These are phyloP conservation scores for Amborella trichopoda DNA, from an alignment of 164 flowering plant species.

Conservation along the genomic window DNA sequence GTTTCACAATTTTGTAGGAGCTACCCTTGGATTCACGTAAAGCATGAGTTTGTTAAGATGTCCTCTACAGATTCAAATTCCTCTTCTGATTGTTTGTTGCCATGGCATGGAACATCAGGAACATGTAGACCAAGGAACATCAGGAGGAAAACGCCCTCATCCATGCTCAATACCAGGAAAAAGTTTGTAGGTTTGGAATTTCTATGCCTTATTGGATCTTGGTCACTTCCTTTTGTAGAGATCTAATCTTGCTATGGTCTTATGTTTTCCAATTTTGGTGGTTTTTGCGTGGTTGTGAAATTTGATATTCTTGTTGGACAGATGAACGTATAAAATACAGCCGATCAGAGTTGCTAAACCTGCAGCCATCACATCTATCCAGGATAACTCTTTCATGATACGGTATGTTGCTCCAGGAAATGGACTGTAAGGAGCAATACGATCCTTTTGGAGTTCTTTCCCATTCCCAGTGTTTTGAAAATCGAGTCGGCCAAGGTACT, in stretches of 20 bases:
- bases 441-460: not conserved
- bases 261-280: not conserved
- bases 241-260: not conserved
- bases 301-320: slow-evolving; percentile 13
- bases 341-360: slow-evolving; percentile 50
- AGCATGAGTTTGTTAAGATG: slow-evolving; percentile 42
- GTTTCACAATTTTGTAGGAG: slow-evolving; percentile 28
- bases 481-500: not conserved
- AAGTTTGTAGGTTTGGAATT: too few relatives aligned
- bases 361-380: slow-evolving; percentile 29
- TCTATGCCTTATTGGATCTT: not conserved
- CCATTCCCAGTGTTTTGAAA: not conserved
- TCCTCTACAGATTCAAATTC: slow-evolving; percentile 7
- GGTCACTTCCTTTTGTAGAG: not conserved
- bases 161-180: too few relatives aligned
- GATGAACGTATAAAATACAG: slow-evolving; percentile 85
- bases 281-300: not conserved
- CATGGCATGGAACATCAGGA: too few relatives aligned
- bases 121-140: too few relatives aligned
- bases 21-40: slow-evolving; percentile 47
- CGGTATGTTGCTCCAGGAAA: slow-evolving; percentile 4
- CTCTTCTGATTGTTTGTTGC: not conserved
- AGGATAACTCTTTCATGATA: slow-evolving; percentile 3
- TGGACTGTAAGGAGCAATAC: not conserved
- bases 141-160: too few relatives aligned